These are phyloP conservation scores for Raphanus hybrid DNA, from an alignment of 441 rosid species.

Conservation along the genomic window DNA sequence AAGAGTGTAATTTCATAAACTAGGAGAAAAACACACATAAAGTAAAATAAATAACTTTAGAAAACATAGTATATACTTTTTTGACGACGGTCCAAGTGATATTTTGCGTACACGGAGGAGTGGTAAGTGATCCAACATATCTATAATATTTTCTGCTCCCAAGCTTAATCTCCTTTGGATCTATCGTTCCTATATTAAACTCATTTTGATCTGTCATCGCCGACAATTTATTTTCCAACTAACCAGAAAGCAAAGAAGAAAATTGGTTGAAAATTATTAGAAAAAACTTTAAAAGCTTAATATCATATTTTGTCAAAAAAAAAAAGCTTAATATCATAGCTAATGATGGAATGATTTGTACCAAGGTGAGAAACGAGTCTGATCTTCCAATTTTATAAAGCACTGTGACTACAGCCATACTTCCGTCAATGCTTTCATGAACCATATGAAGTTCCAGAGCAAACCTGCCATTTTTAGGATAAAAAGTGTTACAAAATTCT, in stretches of 20 bases:
- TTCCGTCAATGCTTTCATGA: slow-evolving; percentile 61
- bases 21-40: not conserved
- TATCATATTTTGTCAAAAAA: not conserved
- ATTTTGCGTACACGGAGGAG: slow-evolving; percentile 82
- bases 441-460: slow-evolving; percentile 78
- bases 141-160: slow-evolving; percentile 70
- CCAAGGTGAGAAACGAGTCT: slow-evolving; percentile 65
- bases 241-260: slow-evolving; percentile 4
- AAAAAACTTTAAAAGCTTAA: not conserved
- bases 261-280: not conserved
- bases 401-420: slow-evolving; percentile 66
- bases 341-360: slow-evolving; percentile 14
- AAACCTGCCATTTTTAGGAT: slow-evolving; percentile 44
- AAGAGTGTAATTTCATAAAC: not conserved
- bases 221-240: slow-evolving; percentile 55
- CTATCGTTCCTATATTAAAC: slow-evolving; percentile 48
- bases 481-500: not conserved
- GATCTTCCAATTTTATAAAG: slow-evolving; percentile 67
- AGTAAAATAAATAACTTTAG: not conserved
- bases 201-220: slow-evolving; percentile 41
- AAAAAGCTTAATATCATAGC: slow-evolving; percentile 1
- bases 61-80: slow-evolving; percentile 49
- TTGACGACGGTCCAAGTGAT: slow-evolving; percentile 73
- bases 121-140: slow-evolving; percentile 82
- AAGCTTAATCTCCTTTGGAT: slow-evolving; percentile 58